A percentile compares a stretch with the other conserved stretches of the same genome.
Evolutionary conservation across 1,284 basidiomycete genomes (phyloP).

Genomic region (Cutaneotrichosporon sp.): DNA sequence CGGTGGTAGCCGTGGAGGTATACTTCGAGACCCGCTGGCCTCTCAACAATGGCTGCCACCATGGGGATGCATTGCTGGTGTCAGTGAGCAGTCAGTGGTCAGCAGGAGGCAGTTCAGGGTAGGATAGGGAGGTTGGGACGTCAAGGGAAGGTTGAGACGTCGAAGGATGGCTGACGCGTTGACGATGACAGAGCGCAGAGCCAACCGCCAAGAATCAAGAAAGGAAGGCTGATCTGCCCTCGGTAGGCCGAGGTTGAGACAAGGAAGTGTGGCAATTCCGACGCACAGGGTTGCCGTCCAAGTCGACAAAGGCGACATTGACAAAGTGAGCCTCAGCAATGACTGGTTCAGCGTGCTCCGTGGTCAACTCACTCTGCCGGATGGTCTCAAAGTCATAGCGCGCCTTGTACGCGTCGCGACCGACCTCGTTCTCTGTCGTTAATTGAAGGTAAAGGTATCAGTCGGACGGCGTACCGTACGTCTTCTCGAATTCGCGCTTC

Average conservation of each 20-base stretch:
- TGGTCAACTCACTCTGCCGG: conserved; percentile 10
- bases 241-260: too few species aligned
- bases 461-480: background rate
- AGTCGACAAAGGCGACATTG: conserved; percentile 23
- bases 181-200: too few species aligned
- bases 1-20: conserved; percentile 32
- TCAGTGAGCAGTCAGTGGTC: background rate
- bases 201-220: too few species aligned
- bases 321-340: conserved; percentile 21
- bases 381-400: conserved; percentile 16
- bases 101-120: background rate
- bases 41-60: conserved; percentile 10
- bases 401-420: conserved; percentile 16
- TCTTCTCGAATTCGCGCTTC: background rate
- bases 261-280: background rate
- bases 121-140: background rate
- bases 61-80: conserved; percentile 21
- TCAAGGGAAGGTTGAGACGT: too few species aligned
- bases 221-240: too few species aligned
- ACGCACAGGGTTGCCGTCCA: conserved; percentile 18
- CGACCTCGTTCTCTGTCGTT: conserved; percentile 18
- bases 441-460: background rate
- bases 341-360: conserved; percentile 12
- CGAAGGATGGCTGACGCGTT: too few species aligned
- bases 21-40: background rate